Evolutionary conservation across 495 filamentous ascomycete genomes (phyloP).

Genomic region (Neurospora discreta): DNA sequence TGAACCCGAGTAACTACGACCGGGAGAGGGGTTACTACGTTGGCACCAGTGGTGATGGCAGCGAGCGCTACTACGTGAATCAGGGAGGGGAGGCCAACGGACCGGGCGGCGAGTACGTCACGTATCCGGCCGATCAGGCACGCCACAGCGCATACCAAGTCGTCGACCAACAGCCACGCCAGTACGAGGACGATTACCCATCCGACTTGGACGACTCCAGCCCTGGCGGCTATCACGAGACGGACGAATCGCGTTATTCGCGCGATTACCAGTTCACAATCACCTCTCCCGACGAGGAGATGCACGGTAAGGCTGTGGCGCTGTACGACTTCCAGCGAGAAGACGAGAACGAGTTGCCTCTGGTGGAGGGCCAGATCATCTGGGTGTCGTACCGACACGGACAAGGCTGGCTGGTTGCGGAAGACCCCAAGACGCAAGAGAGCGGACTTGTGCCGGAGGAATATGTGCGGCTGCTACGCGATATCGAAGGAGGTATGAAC

Average conservation of each 20-base stretch:
- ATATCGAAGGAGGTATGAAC: constrained; percentile 64
- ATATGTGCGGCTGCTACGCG: constrained; percentile 85
- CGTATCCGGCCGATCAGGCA: constrained; percentile 58
- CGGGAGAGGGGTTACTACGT: constrained; percentile 53
- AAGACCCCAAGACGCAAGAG: constrained; percentile 81
- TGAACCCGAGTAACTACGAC: constrained; percentile 33
- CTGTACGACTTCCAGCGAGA: constrained; percentile 90
- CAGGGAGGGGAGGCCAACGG: constrained; percentile 58
- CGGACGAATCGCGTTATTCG: constrained; percentile 61
- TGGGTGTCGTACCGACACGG: constrained; percentile 93
- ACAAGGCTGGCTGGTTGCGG: constrained; percentile 92
- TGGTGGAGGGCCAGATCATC: constrained; percentile 91
- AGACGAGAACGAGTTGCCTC: constrained; percentile 90
- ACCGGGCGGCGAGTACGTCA: constrained; percentile 69
- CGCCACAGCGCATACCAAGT: constrained; percentile 40
- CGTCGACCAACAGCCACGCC: constrained; percentile 33
- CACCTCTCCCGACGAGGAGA: constrained; percentile 89
- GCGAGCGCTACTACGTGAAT: constrained; percentile 66
- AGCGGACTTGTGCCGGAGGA: constrained; percentile 90
- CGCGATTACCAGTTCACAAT: constrained; percentile 92
- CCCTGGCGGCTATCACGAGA: constrained; percentile 31
- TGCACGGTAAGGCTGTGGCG: constrained; percentile 93
- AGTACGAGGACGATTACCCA: constrained; percentile 44
- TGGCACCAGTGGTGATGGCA: constrained; percentile 59
- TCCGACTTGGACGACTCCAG: constrained; percentile 53